These are phyloP conservation scores for Pseudomonodictys pantanalensis DNA, from an alignment of 495 filamentous ascomycete species.

Conservation along the genomic window DNA sequence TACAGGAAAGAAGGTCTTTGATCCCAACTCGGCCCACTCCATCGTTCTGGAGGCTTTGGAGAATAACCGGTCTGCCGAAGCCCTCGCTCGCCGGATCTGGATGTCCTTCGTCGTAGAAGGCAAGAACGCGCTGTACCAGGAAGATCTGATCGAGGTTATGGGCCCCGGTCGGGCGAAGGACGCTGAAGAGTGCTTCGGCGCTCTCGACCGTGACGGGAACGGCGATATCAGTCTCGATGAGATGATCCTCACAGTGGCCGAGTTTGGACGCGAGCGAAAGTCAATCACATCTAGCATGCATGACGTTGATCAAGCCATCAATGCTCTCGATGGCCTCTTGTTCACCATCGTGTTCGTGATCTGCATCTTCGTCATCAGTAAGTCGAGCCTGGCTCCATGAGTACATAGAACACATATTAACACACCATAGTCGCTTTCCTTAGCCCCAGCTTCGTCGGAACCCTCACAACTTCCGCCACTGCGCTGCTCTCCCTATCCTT, in stretches of 20 bases:
- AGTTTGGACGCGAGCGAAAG: conserved; percentile 78
- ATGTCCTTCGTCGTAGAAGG: conserved; percentile 97
- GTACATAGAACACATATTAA: conserved; percentile 1
- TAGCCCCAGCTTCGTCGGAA: conserved; percentile 77
- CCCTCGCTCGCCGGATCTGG: conserved; percentile 88
- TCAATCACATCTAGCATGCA: conserved; percentile 88
- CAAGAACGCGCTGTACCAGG: conserved; percentile 68
- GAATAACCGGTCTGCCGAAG: conserved; percentile 76
- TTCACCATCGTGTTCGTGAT: conserved; percentile 74
- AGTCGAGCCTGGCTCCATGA: conserved; percentile 32
- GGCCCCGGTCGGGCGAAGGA: conserved; percentile 66
- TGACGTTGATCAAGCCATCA: conserved; percentile 92
- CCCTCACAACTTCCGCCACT: conserved; percentile 92
- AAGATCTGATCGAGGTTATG: conserved; percentile 85
- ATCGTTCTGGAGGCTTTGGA: conserved; percentile 86
- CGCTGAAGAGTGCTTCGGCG: conserved; percentile 76
- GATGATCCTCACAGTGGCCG: conserved; percentile 83
- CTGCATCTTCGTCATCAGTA: conserved; percentile 80
- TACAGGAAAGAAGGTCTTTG: conserved; percentile 91
- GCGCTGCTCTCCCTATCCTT: conserved; percentile 90
- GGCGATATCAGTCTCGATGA: conserved; percentile 93
- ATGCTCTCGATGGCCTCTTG: conserved; percentile 82
- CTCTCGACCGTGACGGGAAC: conserved; percentile 82
- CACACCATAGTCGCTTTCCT: conserved; percentile 65
- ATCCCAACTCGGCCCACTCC: conserved; percentile 82